Evolutionary conservation across 106 monocot genomes (phyloP), one percentile per base, ranked within the genome.

Genomic region (Dactylorhiza incarnata): DNA sequence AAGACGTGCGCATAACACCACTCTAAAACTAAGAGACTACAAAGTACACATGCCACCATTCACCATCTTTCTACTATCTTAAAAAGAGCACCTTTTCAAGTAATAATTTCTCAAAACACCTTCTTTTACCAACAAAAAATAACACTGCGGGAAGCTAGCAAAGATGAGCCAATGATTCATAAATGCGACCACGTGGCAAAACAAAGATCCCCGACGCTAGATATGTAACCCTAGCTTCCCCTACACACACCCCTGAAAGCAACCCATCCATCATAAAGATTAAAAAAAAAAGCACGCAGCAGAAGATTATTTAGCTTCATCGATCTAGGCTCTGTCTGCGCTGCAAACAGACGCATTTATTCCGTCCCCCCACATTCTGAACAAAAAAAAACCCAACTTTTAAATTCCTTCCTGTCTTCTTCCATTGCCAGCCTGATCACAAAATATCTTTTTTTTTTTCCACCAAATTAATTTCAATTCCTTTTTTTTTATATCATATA

Each of bases 141-240:
- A n/a, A 17, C 6, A n/a, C 56, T n/a, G 7, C 19, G 5, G 0
- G n/a, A 56, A 56, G 19, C 4, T 19, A n/a, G 16, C 56, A 5
- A 24, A 12, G 9, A 59, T 59, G 20, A 7, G 0, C 26, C 11
- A 4, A 26, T 65, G 65, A 4, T 5, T n/a, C 48, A 72, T 72
- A 72, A 72, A 72, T 72, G 72, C 72, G 19, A 44, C 22, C 72
- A 72, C 72, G 43, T 72, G 72, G 49, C 10, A 72, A 72, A 29
- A 11, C 45, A 69, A 11, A 46, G 45, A 43, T 69, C 17, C 69
- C 15, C n/a, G 69, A 69, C 16, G 5, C 45, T 46, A 16, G 5
- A 12, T 46, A 69, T 44, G 14, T 69, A 69, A 6, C 17, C 45
- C 17, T 44, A 17, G 15, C 5, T 7, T 46, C 17, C n/a, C 17